These are phyloP conservation scores for Talaromyces sp. DNA, from an alignment of 2,329 filamentous ascomycete species.

Conservation along the genomic window DNA sequence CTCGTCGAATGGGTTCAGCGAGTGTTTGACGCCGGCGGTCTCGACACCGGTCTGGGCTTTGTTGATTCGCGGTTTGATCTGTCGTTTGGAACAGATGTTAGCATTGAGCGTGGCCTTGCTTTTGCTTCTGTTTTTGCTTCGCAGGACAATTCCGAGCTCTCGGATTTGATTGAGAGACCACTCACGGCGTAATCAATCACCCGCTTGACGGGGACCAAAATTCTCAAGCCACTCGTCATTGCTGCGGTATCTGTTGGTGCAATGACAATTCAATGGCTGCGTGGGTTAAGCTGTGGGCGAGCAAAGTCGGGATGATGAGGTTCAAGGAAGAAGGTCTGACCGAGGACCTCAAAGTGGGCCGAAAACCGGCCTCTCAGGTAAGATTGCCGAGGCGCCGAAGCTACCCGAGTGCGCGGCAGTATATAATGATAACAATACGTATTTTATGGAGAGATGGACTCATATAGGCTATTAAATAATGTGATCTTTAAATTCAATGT, in stretches of 20 bases:
- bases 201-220: conserved; percentile 76
- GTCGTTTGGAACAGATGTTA: neutral
- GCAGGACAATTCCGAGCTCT: neutral
- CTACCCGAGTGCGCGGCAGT: neutral
- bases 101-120: neutral
- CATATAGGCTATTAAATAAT: neutral
- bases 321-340: neutral
- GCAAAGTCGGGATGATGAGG: neutral
- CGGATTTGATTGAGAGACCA: conserved; percentile 12
- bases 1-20: conserved; percentile 98
- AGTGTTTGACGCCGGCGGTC: conserved; percentile 90
- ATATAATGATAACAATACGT: neutral
- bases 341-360: neutral
- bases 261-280: neutral
- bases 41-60: conserved; percentile 79
- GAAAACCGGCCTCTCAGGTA: neutral
- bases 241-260: conserved; percentile 14
- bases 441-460: neutral
- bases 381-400: conserved; percentile 6
- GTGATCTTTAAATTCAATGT: neutral
- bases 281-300: neutral
- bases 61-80: conserved; percentile 68
- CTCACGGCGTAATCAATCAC: conserved; percentile 81
- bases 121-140: no score
- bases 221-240: conserved; percentile 55